A percentile compares a stretch with the other conserved stretches of the same genome.
Evolutionary conservation across 768 basidiomycete genomes (phyloP).

Genomic region (Suillus discolor): DNA sequence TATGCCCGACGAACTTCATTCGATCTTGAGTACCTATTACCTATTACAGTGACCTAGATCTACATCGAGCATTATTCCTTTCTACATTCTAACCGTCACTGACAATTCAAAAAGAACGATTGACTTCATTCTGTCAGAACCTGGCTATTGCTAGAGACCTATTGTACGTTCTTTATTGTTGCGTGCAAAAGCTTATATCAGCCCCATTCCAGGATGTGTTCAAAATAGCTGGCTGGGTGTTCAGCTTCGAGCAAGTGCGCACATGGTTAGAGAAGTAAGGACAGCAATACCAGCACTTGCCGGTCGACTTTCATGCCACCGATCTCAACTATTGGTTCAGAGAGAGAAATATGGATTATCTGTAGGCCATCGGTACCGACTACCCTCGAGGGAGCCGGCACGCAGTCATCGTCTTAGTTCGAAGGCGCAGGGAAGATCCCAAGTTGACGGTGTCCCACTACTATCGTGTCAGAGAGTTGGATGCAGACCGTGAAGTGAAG

Average conservation of each 20-base stretch:
- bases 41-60: background rate
- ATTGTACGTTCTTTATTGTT: background rate
- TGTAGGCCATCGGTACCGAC: background rate
- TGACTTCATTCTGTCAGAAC: background rate
- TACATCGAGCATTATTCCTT: too few relatives aligned
- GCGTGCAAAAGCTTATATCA: background rate
- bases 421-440: conserved; percentile 1
- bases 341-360: background rate
- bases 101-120: background rate
- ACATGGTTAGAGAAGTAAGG: background rate
- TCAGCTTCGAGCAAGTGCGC: background rate
- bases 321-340: background rate
- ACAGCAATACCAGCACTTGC: background rate
- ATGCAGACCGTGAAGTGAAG: background rate
- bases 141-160: background rate
- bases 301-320: too few relatives aligned
- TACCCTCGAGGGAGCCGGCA: background rate
- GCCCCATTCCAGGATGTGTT: background rate
- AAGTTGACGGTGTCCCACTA: background rate
- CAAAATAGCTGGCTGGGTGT: background rate
- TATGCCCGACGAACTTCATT: conserved; percentile 25
- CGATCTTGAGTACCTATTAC: background rate
- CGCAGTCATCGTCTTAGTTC: background rate
- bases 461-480: conserved; percentile 1
- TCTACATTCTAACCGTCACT: background rate